Evolutionary conservation across 2,329 filamentous ascomycete species (phyloP).

Genomic region (Monilinia aucupariae): DNA sequence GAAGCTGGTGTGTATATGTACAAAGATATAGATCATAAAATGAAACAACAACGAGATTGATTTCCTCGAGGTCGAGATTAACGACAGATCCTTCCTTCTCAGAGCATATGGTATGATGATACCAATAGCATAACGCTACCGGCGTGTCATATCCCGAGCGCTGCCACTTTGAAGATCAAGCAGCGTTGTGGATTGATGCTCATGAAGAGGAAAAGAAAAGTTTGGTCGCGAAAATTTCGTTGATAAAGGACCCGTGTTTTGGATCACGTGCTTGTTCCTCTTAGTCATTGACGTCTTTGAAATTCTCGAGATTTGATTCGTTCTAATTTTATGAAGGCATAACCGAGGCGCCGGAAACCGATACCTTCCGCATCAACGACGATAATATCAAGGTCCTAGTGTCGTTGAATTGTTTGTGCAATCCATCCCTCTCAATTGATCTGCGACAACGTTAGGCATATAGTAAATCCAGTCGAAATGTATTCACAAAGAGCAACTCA

Average conservation of each 20-base stretch:
- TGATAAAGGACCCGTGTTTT: constrained; percentile 16
- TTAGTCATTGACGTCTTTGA: constrained; percentile 17
- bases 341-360: constrained; percentile 24
- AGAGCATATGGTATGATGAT: constrained; percentile 31
- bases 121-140: constrained; percentile 34
- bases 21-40: constrained; percentile 41
- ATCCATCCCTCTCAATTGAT: constrained; percentile 7
- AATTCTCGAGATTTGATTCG: constrained; percentile 22
- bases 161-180: constrained; percentile 31
- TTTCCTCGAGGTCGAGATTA: constrained; percentile 38
- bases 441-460: constrained; percentile 5
- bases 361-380: constrained; percentile 27
- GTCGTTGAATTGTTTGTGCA: constrained; percentile 4
- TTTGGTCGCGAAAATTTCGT: constrained; percentile 20
- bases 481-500: constrained; percentile 41
- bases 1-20: background rate
- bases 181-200: constrained; percentile 35
- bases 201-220: constrained; percentile 25
- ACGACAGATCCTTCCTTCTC: constrained; percentile 38
- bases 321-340: constrained; percentile 7
- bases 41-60: constrained; percentile 37
- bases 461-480: constrained; percentile 35
- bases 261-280: background rate
- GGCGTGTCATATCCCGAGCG: constrained; percentile 26
- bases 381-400: constrained; percentile 22